A percentile compares a stretch with the other conserved stretches of the same genome.
These are phyloP conservation scores for Cytospora mali DNA, from an alignment of 2,329 filamentous ascomycete genomes.

Conservation along the genomic window DNA sequence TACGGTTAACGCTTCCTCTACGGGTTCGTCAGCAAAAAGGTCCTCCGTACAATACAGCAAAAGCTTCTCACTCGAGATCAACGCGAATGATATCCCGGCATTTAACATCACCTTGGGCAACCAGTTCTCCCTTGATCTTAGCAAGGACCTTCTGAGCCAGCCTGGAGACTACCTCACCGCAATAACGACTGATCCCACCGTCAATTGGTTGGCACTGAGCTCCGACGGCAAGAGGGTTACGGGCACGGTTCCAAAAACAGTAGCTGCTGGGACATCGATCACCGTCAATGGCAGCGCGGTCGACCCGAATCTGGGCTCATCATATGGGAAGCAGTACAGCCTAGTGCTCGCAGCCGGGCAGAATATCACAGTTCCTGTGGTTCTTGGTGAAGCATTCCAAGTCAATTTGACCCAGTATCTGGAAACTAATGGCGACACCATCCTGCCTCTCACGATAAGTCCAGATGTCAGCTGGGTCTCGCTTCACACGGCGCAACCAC, in stretches of 20 bases:
- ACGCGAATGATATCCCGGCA: background rate
- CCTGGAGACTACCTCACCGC: slow-evolving; percentile 5
- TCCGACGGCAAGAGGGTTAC: background rate
- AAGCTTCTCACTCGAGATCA: background rate
- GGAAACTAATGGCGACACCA: background rate
- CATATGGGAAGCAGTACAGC: slow-evolving; percentile 7
- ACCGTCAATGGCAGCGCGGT: background rate
- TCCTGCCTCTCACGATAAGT: slow-evolving; percentile 1
- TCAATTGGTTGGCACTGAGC: background rate
- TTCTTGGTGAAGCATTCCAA: background rate
- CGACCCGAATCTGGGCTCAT: slow-evolving; percentile 1
- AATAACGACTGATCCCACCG: background rate
- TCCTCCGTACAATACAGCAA: background rate
- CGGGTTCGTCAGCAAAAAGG: background rate
- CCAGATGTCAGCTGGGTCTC: background rate
- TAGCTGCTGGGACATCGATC: slow-evolving; percentile 4
- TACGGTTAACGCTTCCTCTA: slow-evolving; percentile 10
- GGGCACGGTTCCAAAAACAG: slow-evolving; percentile 1
- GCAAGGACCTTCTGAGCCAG: background rate
- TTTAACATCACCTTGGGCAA: slow-evolving; percentile 1
- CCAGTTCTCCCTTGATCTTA: background rate
- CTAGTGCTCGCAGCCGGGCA: background rate
- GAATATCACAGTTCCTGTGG: slow-evolving; percentile 1
- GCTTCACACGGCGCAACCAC: background rate
- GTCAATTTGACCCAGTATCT: slow-evolving; percentile 10